Conservation (phyloP, 306 rosid genomes). For the Acacia crassicarpa region DNA sequence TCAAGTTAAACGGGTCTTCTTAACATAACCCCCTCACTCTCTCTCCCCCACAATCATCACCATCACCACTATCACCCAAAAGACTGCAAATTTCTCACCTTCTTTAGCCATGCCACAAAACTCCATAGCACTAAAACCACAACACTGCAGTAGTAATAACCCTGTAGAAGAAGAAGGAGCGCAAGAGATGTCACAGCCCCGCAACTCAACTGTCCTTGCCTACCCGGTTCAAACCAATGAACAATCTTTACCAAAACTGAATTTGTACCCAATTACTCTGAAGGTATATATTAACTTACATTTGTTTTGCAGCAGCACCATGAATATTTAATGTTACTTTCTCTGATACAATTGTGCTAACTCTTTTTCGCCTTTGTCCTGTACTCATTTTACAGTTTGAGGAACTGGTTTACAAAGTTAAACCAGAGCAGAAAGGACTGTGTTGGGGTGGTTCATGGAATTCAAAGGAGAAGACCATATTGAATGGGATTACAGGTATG, state of each 20-base stretch:
- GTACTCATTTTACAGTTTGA: slow-evolving; percentile 66
- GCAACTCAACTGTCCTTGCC: slow-evolving; percentile 49
- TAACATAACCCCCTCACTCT: slow-evolving; percentile 46
- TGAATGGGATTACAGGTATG: slow-evolving; percentile 77
- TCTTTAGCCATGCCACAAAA: slow-evolving; percentile 50
- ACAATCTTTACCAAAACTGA: slow-evolving; percentile 56
- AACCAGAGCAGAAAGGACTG: slow-evolving; percentile 54
- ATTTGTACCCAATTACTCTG: slow-evolving; percentile 69
- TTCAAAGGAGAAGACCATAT: slow-evolving; percentile 64
- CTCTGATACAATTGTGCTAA: slow-evolving; percentile 13
- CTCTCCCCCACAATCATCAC: slow-evolving; percentile 28
- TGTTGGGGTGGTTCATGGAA: slow-evolving; percentile 53
- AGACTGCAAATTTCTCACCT: slow-evolving; percentile 24
- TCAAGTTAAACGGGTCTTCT: slow-evolving; percentile 53
- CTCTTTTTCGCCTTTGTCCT: slow-evolving; percentile 1
- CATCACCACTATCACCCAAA: slow-evolving; percentile 16
- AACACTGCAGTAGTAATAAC: slow-evolving; percentile 27
- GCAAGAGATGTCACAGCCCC: slow-evolving; percentile 49
- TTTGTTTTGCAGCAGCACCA: slow-evolving; percentile 21
- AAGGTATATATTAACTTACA: slow-evolving; percentile 54
- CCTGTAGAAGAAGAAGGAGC: slow-evolving; percentile 37
- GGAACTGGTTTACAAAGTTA: slow-evolving; percentile 86
- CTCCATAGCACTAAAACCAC: slow-evolving; percentile 59
- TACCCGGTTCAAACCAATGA: slow-evolving; percentile 47
- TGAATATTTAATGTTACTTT: slow-evolving; percentile 6